A percentile compares a stretch with the other conserved stretches of the same genome.
Conservation (phyloP, 2,329 filamentous ascomycete species). For the Cordyceps militaris region DNA sequence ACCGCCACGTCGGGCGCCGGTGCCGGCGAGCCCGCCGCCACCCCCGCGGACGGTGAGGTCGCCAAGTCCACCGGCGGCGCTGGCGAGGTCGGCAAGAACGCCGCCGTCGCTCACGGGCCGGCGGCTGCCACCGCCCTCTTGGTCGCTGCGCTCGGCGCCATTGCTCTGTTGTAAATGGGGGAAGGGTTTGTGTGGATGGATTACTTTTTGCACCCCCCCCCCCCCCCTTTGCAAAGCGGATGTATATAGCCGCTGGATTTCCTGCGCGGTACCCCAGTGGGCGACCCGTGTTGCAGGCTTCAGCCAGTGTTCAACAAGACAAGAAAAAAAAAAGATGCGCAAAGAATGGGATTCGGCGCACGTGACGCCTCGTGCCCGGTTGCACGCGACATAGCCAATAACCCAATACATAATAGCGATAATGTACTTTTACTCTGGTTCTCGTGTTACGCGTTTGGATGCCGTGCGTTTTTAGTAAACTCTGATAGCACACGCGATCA, state of each 20-base stretch:
- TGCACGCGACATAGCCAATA: background rate
- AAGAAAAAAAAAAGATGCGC: background rate
- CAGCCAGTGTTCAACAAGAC: background rate
- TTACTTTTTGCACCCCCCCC: too few relatives aligned
- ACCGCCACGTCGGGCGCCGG: background rate
- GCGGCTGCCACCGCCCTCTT: background rate
- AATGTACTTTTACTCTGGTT: background rate
- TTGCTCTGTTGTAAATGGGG: background rate
- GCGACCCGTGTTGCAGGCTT: background rate
- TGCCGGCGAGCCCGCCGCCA: background rate
- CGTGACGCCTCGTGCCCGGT: background rate
- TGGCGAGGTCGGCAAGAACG: background rate
- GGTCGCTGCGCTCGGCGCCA: background rate
- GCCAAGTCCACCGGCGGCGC: background rate
- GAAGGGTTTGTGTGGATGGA: background rate
- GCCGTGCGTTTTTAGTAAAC: too few relatives aligned
- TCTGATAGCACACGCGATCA: too few relatives aligned
- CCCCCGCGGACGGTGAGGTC: background rate
- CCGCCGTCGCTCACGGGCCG: background rate
- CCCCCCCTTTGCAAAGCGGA: background rate
- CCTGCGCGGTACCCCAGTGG: background rate
- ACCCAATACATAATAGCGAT: background rate
- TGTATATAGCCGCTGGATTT: background rate
- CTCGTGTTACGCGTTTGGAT: background rate
- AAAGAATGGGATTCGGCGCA: background rate